These are phyloP conservation scores for Pisolithus microcarpus DNA, from an alignment of 768 basidiomycete species.

Conservation along the genomic window DNA sequence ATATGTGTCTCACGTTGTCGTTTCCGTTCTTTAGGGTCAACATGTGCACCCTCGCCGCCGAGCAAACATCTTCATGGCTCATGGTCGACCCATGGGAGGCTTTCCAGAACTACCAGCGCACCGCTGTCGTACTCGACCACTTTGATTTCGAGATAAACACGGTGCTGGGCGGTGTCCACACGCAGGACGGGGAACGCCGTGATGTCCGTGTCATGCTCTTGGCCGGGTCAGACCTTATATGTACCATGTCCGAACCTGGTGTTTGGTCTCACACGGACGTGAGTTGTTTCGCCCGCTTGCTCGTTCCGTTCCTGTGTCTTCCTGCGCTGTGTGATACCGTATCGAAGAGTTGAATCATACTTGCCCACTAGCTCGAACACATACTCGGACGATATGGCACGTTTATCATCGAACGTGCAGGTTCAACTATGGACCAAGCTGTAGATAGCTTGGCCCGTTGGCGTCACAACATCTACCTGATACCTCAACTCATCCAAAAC, in stretches of 20 bases:
- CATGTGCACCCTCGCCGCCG: constrained; percentile 85
- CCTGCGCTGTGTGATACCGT: constrained; percentile 5
- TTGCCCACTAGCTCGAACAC: constrained; percentile 68
- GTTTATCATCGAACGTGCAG: constrained; percentile 91
- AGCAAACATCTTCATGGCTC: constrained; percentile 87
- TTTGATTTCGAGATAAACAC: constrained; percentile 94
- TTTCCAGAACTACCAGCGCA: constrained; percentile 89
- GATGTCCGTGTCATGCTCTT: constrained; percentile 85
- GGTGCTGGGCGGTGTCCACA: constrained; percentile 68
- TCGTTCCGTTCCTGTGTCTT: neutral
- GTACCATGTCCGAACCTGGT: constrained; percentile 97
- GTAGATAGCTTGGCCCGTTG: constrained; percentile 66
- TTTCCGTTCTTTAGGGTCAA: constrained; percentile 49
- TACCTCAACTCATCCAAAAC: constrained; percentile 93
- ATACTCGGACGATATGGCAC: constrained; percentile 93
- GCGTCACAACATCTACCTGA: constrained; percentile 83
- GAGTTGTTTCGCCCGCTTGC: constrained; percentile 28
- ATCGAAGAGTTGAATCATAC: constrained; percentile 2
- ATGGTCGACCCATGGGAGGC: constrained; percentile 99
- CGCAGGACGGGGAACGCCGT: constrained; percentile 67
- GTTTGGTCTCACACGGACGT: constrained; percentile 96
- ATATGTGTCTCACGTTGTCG: constrained; percentile 5
- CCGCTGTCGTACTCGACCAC: constrained; percentile 95
- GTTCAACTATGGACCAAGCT: constrained; percentile 84
- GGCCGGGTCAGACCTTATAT: constrained; percentile 96